phyloP scores from a whole-genome alignment of 345 rosid genomes.

The Erucastrum elatum region DNA sequence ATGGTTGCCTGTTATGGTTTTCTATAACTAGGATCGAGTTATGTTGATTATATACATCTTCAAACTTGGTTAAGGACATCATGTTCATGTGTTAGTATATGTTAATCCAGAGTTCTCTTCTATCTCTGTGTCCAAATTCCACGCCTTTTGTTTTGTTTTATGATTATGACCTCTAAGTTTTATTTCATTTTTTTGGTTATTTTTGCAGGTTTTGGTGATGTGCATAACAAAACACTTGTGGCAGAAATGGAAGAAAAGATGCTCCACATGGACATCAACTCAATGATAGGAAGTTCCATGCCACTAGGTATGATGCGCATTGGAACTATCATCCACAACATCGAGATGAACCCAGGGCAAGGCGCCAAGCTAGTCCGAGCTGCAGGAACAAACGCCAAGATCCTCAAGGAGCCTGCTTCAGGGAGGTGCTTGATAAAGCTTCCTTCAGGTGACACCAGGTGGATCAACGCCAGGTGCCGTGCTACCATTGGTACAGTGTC shows the following conservation, averaged over 20 bases:
- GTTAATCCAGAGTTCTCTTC: constrained; percentile 3
- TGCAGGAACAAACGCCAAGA: constrained; percentile 86
- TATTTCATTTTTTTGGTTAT: neutral
- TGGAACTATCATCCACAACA: constrained; percentile 87
- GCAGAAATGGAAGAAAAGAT: constrained; percentile 61
- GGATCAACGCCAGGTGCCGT: constrained; percentile 67
- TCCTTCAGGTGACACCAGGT: constrained; percentile 71
- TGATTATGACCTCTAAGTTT: neutral
- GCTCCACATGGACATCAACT: constrained; percentile 73
- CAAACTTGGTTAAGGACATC: neutral
- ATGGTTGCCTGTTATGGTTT: neutral
- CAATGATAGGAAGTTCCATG: constrained; percentile 88
- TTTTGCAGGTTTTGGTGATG: constrained; percentile 37
- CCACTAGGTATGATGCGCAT: constrained; percentile 82
- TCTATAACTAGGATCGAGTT: neutral
- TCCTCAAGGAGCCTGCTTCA: constrained; percentile 67
- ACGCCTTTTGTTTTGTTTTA: neutral
- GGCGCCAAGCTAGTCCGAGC: constrained; percentile 84
- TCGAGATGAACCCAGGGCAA: constrained; percentile 83
- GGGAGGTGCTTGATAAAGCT: constrained; percentile 57
- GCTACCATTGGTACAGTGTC: constrained; percentile 82
- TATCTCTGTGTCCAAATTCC: constrained; percentile 1
- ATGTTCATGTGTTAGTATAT: neutral
- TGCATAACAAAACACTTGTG: constrained; percentile 44
- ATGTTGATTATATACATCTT: neutral